Evolutionary conservation across 208 protist species (phyloP), one percentile per base, ranked within the genome.

Genomic region (Wallacemonas sp.): DNA sequence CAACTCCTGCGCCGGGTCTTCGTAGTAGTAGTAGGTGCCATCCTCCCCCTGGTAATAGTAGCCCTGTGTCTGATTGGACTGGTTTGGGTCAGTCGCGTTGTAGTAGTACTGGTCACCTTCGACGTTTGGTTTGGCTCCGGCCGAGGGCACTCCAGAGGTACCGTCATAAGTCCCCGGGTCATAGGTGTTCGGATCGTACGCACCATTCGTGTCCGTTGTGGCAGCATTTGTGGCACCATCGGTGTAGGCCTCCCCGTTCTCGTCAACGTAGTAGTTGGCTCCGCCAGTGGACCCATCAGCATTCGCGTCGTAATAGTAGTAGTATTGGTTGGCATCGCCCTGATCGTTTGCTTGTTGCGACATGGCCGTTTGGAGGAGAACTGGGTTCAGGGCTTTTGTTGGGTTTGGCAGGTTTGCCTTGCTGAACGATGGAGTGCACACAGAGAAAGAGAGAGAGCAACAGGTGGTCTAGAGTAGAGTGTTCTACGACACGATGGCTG

Each of bases 31-130:
- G 63, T 90, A 91, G 61, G 88, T 90, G 36, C 85, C 84, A 56
- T 87, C 78, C 2, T 78, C 81, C 36, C 80, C 77, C 34, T 88
- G 82, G 59, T 93, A 95, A 62, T 89, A 91, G 72, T 90, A 91
- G 54, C 72, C 78, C 45, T 91, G 71, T 36, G 51, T 58, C 24
- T 58, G 51, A n/a, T 58, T 58, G 0, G 51, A 58, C 30, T 58
- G 51, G 19, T 58, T 58, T 8, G 51, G 51, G 19, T 58, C 51
- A 11, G 30, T 21, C 5, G 51, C 24, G 51, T 58, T 58, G 51
- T 58, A 58, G 30, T 58, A 58, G n/a, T 58, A 58, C 51, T 58
- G 51, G 4, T 58, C 51, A 22, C 17, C 9, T 17, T 22, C 51
- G 1, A 19, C 31, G 22, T 27, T n/a, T 39, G 51, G 15, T 19